Evolutionary conservation across 306 rosid species (phyloP), one percentile per base, ranked within the genome.

Genomic region (Prunus dulcis): DNA sequence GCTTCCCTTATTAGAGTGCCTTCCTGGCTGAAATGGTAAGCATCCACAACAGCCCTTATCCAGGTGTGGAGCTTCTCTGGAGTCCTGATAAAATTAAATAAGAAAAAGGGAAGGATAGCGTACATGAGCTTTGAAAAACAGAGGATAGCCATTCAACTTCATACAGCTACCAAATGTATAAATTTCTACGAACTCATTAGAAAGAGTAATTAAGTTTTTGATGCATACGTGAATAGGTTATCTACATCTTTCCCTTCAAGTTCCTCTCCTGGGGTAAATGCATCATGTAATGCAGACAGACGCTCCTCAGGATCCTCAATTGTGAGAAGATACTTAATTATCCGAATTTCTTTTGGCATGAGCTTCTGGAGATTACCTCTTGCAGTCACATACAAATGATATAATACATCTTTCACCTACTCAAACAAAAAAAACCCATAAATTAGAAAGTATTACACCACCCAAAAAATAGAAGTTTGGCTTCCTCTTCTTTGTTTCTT

Each of bases 181-280:
- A 28, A 46, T 13, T 19, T 67, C 34, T 15, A 13, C 53, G 15
- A 57, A 76, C 41, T 50, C 3, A 14, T 11, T 20, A 13, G 58
- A 30, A 52, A 72, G 68, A 76, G 43, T 6, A 2, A 13, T 1
- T n/a, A 11, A 73, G 73, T 76, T 77, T 66, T 34, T 47, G 67
- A 78, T 71, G 65, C 93, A 22, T 87, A 95, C 97, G 97, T 92
- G 86, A 85, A 95, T 20, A 95, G 80, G 81, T 49, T 60, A 79
- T 95, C 99, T n/a, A 82, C 86, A 58, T 92, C 81, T 23, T 50
- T 78, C 88, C 91, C 96, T 88, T 92, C 93, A 57, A 92, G 79
- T 80, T 95, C 97, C 76, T 88, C 91, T 75, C 97, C 99, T 1
- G 97, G 99, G 67, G 99, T 95, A 82, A 92, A 95, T 65, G 97